These are phyloP conservation scores for Fragaria iinumae DNA, from an alignment of 306 rosid genomes.

Conservation along the genomic window DNA sequence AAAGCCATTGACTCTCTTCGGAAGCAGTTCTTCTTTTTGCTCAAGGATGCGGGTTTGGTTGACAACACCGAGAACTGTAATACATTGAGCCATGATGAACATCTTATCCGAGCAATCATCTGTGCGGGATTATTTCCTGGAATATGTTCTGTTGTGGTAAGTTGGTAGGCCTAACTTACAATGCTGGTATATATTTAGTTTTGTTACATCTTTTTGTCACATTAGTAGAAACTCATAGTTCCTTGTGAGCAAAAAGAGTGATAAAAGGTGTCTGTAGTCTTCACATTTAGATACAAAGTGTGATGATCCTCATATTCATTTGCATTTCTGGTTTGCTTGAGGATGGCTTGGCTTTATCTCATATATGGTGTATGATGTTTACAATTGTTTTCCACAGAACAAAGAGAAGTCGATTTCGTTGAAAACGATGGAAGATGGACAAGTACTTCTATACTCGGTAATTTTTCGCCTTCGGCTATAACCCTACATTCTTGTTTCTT, in stretches of 20 bases:
- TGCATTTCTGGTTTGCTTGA: slow-evolving; percentile 14
- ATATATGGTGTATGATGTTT: slow-evolving; percentile 1
- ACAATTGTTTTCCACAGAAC: slow-evolving; percentile 52
- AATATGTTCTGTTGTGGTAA: slow-evolving; percentile 93
- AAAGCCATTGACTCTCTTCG: slow-evolving; percentile 88
- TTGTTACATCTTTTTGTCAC: neutral
- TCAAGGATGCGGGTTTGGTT: slow-evolving; percentile 66
- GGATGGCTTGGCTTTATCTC: slow-evolving; percentile 9
- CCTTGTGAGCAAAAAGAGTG: slow-evolving; percentile 15
- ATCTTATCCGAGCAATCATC: slow-evolving; percentile 72
- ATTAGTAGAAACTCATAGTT: neutral
- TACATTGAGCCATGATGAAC: slow-evolving; percentile 61
- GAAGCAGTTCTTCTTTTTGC: slow-evolving; percentile 69
- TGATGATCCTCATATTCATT: slow-evolving; percentile 5
- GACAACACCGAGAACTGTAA: slow-evolving; percentile 52
- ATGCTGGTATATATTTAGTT: neutral
- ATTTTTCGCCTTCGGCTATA: slow-evolving; percentile 27
- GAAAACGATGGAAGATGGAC: slow-evolving; percentile 97
- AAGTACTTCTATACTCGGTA: slow-evolving; percentile 48
- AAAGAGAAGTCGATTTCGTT: slow-evolving; percentile 74
- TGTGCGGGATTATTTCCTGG: slow-evolving; percentile 88
- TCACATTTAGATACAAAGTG: neutral
- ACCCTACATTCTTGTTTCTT: slow-evolving; percentile 12
- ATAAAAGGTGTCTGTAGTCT: neutral
- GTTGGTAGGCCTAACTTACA: slow-evolving; percentile 14